phyloP scores from a whole-genome alignment of 1,284 basidiomycete genomes.

The Microbotryomycetes sp. region DNA sequence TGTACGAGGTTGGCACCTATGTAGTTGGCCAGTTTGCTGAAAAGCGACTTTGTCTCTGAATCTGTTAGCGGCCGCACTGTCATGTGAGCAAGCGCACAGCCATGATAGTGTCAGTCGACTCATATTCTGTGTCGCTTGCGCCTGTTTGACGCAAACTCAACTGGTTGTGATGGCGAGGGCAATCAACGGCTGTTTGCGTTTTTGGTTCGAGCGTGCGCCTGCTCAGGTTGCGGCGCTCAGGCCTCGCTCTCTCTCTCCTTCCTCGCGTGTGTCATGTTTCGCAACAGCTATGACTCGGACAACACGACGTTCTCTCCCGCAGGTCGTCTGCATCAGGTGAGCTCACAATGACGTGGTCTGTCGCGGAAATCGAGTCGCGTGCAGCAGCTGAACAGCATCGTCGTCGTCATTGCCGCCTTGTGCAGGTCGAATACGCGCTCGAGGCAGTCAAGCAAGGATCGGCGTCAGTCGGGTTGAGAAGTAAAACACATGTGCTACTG shows the following conservation, averaged over 20 bases:
- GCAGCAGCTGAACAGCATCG: too few species aligned
- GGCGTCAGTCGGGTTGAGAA: slow-evolving; percentile 90
- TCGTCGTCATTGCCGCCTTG: slow-evolving; percentile 38
- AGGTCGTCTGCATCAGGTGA: slow-evolving; percentile 54
- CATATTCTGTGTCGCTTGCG: too few species aligned
- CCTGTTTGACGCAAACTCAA: too few species aligned
- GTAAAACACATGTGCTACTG: slow-evolving; percentile 89
- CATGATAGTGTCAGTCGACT: too few species aligned
- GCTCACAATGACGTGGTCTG: not conserved
- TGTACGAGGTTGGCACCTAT: slow-evolving; percentile 83
- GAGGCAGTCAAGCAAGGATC: slow-evolving; percentile 99
- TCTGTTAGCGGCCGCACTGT: slow-evolving; percentile 75
- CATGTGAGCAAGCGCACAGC: too few species aligned
- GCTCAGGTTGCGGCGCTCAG: not conserved
- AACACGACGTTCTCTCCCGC: slow-evolving; percentile 94
- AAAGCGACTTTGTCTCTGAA: slow-evolving; percentile 68
- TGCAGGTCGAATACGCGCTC: slow-evolving; percentile 98
- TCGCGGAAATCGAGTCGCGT: not conserved
- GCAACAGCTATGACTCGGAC: slow-evolving; percentile 38
- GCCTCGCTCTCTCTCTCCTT: not conserved
- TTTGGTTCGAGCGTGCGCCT: too few species aligned
- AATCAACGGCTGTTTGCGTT: too few species aligned
- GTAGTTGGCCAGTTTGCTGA: slow-evolving; percentile 86
- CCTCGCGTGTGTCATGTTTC: slow-evolving; percentile 17
- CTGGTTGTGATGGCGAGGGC: too few species aligned